Percentiles rank a stretch among this genome's conserved stretches.
phyloP scores from a whole-genome alignment of 345 rosid genomes.

The Syzygium oleosum region DNA sequence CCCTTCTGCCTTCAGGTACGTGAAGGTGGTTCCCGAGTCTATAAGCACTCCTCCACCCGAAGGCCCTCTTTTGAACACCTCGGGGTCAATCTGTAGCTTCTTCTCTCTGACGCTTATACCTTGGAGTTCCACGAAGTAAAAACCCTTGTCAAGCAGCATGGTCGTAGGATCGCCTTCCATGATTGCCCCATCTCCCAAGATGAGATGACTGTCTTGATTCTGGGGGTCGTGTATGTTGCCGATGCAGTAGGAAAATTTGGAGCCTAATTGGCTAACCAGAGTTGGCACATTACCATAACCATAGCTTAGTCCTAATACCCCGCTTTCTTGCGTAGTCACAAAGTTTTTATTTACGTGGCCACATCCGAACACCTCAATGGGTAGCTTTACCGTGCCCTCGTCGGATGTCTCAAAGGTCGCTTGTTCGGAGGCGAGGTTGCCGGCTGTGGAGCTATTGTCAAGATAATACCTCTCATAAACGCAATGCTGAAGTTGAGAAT shows the following conservation, averaged over 20 bases:
- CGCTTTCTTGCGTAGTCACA: background rate
- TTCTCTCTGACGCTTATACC: background rate
- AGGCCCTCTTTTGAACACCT: background rate
- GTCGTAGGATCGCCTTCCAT: background rate
- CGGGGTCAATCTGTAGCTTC: constrained; percentile 12
- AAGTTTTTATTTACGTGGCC: background rate
- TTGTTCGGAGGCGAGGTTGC: background rate
- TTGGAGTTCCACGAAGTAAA: background rate
- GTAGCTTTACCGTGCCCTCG: background rate
- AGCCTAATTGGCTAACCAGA: background rate
- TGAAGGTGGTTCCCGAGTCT: constrained; percentile 1
- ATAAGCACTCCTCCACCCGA: constrained; percentile 13
- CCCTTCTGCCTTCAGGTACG: background rate
- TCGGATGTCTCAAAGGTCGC: background rate
- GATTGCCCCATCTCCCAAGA: background rate
- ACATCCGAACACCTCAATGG: background rate
- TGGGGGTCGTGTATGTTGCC: background rate
- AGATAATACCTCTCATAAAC: background rate
- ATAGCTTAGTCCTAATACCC: background rate
- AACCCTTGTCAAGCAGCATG: background rate
- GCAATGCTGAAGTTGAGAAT: background rate
- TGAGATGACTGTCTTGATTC: background rate
- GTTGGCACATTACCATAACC: background rate
- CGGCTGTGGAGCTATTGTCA: background rate
- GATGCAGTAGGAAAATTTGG: background rate